Evolutionary conservation across 2,329 filamentous ascomycete genomes (phyloP).

Genomic region (Saccharata proteae): DNA sequence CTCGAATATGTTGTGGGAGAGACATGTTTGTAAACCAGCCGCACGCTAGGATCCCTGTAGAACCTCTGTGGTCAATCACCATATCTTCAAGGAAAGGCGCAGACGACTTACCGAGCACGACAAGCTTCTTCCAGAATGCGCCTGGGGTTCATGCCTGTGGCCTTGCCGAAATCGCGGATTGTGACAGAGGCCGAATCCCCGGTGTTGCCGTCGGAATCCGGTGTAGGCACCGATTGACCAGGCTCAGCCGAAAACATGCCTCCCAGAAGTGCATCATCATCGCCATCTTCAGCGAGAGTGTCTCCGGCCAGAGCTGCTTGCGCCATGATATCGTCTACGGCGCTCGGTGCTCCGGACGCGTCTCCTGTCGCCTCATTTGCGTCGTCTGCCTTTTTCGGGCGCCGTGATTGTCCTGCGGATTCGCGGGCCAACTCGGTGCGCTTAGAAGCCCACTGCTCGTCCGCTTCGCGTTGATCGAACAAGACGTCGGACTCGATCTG

Average conservation of each 20-base stretch:
- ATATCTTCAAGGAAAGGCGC: not conserved
- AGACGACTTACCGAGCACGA: constrained; percentile 50
- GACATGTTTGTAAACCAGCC: constrained; percentile 54
- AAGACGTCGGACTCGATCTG: constrained; percentile 56
- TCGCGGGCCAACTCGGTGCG: constrained; percentile 30
- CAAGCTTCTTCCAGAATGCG: constrained; percentile 79
- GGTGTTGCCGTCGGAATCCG: constrained; percentile 10
- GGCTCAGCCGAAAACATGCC: constrained; percentile 42
- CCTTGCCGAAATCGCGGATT: constrained; percentile 75
- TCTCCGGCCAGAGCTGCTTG: constrained; percentile 30
- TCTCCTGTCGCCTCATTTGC: not conserved
- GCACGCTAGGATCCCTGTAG: constrained; percentile 55
- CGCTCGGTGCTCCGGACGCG: not conserved
- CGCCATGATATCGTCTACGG: constrained; percentile 38
- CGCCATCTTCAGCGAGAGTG: constrained; percentile 25
- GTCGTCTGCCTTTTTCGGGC: constrained; percentile 6
- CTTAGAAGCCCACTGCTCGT: constrained; percentile 32
- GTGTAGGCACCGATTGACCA: constrained; percentile 29
- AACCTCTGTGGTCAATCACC: constrained; percentile 4
- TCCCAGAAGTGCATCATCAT: constrained; percentile 46
- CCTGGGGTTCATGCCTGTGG: constrained; percentile 62
- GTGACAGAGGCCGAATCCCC: constrained; percentile 40
- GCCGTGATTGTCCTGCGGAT: constrained; percentile 15
- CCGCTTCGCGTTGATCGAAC: constrained; percentile 36
- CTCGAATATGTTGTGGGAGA: constrained; percentile 66